Percentiles rank a stretch among this genome's conserved stretches.
Evolutionary conservation across 1,284 basidiomycete genomes (phyloP).

Genomic region (Neolentinus lepideus): DNA sequence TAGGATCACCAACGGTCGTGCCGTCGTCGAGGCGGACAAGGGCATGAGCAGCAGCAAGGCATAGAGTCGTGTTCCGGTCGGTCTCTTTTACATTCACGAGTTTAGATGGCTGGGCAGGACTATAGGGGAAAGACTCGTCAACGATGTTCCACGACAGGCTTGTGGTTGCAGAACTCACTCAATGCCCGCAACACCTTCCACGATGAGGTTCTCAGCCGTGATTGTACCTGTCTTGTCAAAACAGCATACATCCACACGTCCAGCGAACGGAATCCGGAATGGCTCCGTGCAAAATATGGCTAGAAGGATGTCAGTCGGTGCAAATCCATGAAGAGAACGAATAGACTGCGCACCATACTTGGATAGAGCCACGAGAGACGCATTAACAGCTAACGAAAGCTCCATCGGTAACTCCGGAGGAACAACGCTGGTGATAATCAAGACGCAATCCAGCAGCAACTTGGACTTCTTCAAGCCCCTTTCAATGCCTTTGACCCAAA

Average conservation of each 20-base stretch:
- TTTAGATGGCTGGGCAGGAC: conserved; percentile 49
- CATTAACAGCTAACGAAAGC: conserved; percentile 89
- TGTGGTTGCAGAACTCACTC: conserved; percentile 46
- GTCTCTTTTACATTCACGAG: conserved; percentile 79
- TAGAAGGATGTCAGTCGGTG: conserved; percentile 21
- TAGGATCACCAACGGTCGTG: conserved; percentile 93
- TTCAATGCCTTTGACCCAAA: conserved; percentile 92
- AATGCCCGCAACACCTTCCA: conserved; percentile 87
- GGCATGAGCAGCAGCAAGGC: conserved; percentile 93
- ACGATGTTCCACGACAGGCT: not conserved
- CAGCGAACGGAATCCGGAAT: conserved; percentile 91
- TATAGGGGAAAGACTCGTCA: conserved; percentile 17
- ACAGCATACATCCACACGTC: conserved; percentile 93
- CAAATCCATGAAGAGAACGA: not conserved
- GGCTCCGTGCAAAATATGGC: conserved; percentile 98
- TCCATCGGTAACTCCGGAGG: conserved; percentile 97
- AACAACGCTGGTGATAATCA: conserved; percentile 94
- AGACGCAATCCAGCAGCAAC: conserved; percentile 84
- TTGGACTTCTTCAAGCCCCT: conserved; percentile 90
- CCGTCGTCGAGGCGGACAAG: conserved; percentile 92
- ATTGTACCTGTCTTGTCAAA: conserved; percentile 98
- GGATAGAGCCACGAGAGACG: conserved; percentile 86
- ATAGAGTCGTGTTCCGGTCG: conserved; percentile 74
- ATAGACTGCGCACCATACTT: conserved; percentile 65
- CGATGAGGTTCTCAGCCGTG: conserved; percentile 89